Percentiles rank a stretch among this genome's conserved stretches.
phyloP scores from a whole-genome alignment of 768 basidiomycete genomes.

The Lactifluus echinatus region DNA sequence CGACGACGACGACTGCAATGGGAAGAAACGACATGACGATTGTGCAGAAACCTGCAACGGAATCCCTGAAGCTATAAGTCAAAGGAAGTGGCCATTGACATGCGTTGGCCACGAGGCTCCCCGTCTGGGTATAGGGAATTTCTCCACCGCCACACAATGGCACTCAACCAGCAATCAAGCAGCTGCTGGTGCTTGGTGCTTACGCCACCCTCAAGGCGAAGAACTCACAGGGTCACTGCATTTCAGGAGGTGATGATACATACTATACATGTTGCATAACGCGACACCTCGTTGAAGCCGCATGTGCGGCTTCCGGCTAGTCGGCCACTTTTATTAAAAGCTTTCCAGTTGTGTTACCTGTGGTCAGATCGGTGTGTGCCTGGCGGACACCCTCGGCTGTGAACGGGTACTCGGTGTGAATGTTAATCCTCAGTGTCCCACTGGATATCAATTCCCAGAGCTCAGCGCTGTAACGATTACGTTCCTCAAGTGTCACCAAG shows the following conservation, averaged over 20 bases:
- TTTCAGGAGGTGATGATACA: constrained; percentile 23
- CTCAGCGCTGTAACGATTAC: constrained; percentile 50
- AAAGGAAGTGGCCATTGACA: background rate
- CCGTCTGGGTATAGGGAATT: constrained; percentile 14
- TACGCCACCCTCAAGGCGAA: constrained; percentile 13
- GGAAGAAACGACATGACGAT: constrained; percentile 14
- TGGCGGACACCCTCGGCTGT: constrained; percentile 67
- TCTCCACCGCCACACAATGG: background rate
- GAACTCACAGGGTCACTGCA: background rate
- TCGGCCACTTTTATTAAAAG: constrained; percentile 60
- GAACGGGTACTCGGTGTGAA: constrained; percentile 78
- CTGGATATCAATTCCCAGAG: constrained; percentile 53
- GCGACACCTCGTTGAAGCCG: constrained; percentile 36
- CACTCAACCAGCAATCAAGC: background rate
- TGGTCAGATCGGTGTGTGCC: constrained; percentile 69
- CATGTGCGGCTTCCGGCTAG: constrained; percentile 27
- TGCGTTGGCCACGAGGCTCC: constrained; percentile 8
- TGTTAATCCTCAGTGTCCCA: constrained; percentile 54
- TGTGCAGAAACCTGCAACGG: background rate
- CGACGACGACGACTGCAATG: constrained; percentile 9
- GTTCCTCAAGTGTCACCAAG: constrained; percentile 64
- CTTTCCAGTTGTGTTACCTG: constrained; percentile 80
- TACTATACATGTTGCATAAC: constrained; percentile 34
- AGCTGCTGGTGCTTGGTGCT: background rate
- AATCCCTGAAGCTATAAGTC: constrained; percentile 5